Evolutionary conservation across 2,329 filamentous ascomycete genomes (phyloP).

Genomic region (Aspergillus carbonarius): DNA sequence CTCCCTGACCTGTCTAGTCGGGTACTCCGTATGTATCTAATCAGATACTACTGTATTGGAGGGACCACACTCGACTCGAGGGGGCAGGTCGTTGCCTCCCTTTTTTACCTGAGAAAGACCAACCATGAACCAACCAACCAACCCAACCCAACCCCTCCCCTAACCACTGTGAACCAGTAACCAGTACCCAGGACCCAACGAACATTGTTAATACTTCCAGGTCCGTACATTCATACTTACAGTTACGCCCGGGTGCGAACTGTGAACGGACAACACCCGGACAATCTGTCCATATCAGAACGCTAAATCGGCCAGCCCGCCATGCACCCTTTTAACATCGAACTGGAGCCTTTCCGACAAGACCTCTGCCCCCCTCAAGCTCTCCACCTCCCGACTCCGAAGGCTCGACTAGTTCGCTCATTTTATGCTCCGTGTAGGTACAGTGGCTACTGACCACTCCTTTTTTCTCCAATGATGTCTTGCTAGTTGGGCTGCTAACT

Average conservation of each 20-base stretch:
- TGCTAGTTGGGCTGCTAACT: constrained; percentile 11
- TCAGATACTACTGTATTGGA: background rate
- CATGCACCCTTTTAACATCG: constrained; percentile 5
- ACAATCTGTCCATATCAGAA: constrained; percentile 4
- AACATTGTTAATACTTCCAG: background rate
- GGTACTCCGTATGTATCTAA: background rate
- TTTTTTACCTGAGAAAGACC: too few species aligned
- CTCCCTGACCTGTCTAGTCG: background rate
- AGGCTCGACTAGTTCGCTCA: constrained; percentile 16
- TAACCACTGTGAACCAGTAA: background rate
- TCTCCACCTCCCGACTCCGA: constrained; percentile 25
- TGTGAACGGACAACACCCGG: background rate
- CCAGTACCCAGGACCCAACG: too few species aligned
- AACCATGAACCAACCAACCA: too few species aligned
- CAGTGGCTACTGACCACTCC: constrained; percentile 9
- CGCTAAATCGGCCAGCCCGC: constrained; percentile 1
- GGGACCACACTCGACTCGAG: too few species aligned
- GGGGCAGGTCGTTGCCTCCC: too few species aligned
- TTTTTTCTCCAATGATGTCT: constrained; percentile 15
- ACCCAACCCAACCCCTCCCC: too few species aligned
- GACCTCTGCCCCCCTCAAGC: constrained; percentile 9
- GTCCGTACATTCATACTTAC: background rate
- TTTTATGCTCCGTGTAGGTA: background rate
- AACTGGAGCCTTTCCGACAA: constrained; percentile 3
- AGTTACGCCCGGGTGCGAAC: background rate